These are phyloP conservation scores for Phalaenopsis hybrid DNA, from an alignment of 116 monocot genomes.

Conservation along the genomic window DNA sequence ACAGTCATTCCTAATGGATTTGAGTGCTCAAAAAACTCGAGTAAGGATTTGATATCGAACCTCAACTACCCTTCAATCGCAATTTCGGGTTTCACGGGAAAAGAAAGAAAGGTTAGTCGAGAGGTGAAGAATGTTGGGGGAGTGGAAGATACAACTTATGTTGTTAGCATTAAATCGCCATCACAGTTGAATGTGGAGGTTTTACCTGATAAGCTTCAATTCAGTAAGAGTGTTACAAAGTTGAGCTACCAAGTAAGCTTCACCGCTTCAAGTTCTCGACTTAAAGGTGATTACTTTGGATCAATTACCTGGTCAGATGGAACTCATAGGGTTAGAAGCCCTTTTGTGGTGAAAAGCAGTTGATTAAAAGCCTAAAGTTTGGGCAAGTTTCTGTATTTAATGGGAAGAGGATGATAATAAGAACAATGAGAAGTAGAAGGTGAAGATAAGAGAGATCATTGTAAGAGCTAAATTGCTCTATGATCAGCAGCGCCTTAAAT, in stretches of 20 bases:
- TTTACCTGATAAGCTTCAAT: constrained; percentile 48
- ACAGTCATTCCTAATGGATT: constrained; percentile 30
- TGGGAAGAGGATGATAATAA: neutral
- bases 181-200: constrained; percentile 55
- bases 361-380: constrained; percentile 3
- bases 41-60: constrained; percentile 48
- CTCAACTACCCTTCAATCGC: constrained; percentile 86
- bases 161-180: constrained; percentile 36
- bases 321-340: constrained; percentile 48
- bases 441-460: neutral
- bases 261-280: constrained; percentile 19
- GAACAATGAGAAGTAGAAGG: neutral
- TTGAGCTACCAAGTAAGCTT: constrained; percentile 58
- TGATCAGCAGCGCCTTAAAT: neutral
- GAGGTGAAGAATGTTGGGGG: constrained; percentile 51
- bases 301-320: constrained; percentile 72
- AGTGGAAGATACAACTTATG: constrained; percentile 36
- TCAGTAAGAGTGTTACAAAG: constrained; percentile 32
- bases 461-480: neutral
- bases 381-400: neutral
- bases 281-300: constrained; percentile 42
- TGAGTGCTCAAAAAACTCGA: constrained; percentile 45
- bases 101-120: constrained; percentile 28
- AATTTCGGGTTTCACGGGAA: constrained; percentile 15
- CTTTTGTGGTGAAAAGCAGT: constrained; percentile 39